These are phyloP conservation scores for Mycena kentingensis DNA, from an alignment of 768 basidiomycete genomes.

Conservation along the genomic window DNA sequence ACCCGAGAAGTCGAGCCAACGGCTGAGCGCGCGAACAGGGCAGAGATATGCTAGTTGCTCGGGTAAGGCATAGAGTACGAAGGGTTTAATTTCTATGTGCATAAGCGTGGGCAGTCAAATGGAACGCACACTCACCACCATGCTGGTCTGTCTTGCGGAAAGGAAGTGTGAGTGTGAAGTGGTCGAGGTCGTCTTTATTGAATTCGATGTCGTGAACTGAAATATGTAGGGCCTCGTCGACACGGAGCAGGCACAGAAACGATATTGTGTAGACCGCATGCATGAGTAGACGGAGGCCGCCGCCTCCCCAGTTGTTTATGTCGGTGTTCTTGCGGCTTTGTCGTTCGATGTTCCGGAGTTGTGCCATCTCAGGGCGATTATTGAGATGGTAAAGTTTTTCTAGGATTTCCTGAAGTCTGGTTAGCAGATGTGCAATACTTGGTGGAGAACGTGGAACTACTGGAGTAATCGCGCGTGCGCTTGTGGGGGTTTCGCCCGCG, in stretches of 20 bases:
- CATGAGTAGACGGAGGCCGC: conserved; percentile 27
- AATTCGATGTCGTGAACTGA: conserved; percentile 28
- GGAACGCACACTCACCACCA: conserved; percentile 25
- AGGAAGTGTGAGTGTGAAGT: conserved; percentile 26
- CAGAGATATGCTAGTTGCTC: conserved; percentile 34
- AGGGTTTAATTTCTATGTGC: conserved; percentile 36
- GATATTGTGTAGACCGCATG: conserved; percentile 35
- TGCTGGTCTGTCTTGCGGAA: conserved; percentile 33
- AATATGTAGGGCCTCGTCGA: conserved; percentile 39
- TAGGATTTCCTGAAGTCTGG: conserved; percentile 26
- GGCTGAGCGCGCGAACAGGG: conserved; percentile 33
- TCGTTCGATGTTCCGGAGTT: conserved; percentile 22
- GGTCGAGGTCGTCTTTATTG: conserved; percentile 9
- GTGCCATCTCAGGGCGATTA: conserved; percentile 19
- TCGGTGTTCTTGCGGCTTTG: conserved; percentile 5
- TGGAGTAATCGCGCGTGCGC: conserved; percentile 31
- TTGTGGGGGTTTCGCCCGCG: conserved; percentile 27
- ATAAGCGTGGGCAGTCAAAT: neutral
- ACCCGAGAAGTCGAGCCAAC: conserved; percentile 29
- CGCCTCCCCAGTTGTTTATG: conserved; percentile 34
- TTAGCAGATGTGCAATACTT: neutral
- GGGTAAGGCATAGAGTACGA: conserved; percentile 27
- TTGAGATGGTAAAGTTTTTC: conserved; percentile 30
- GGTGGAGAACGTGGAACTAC: conserved; percentile 15
- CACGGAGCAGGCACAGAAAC: conserved; percentile 35